Evolutionary conservation across 2,329 filamentous ascomycete species (phyloP), one percentile per base, ranked within the genome.

Genomic region (Phialophora chinensis): DNA sequence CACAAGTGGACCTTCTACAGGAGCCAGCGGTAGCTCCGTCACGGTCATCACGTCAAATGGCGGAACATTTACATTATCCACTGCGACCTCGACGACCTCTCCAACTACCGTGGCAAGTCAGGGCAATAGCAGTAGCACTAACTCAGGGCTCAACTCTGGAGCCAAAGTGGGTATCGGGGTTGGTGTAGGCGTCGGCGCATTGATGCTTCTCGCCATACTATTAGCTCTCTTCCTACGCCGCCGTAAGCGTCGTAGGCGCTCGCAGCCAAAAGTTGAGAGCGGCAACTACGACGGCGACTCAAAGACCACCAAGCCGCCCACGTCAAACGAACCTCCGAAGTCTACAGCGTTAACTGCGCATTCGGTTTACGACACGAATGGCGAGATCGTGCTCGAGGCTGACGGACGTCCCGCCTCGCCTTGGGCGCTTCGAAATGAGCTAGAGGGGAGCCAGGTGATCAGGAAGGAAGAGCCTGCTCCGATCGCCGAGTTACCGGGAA

Each of bases 121-220:
- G 60, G 23, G 47, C 33, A 17, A 25, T 64, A 4, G 38, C 44
- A 6, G 27, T 63, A 2, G 31, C 57, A 10, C n/a, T 58, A 1
- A 38, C 52, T 38, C 53, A 12, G 65, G 72, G n/a, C 62, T 75
- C 58, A 74, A 67, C 35, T 66, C 70, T 2, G 65, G 69, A 12
- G 71, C 72, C 23, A 76, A 74, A 59, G 68, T 68, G 14, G 74
- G 74, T 20, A 70, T 71, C 20, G 72, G 68, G 14, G 66, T 73
- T 3, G 73, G 73, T 20, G 68, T 71, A 20, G 67, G 69, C 1
- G 59, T 70, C 10, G 66, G 66, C 20, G 69, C 66, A 31, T 17
- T 70, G n/a, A 31, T 73, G 10, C 52, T 75, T 17, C 57, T 75
- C 4, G 68, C 50, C 4, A 53, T 68, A 4, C 17, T 75, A n/a